Percentiles rank a stretch among this genome's conserved stretches.
phyloP scores from a whole-genome alignment of 176 grass and related monocot genomes.

The maize (Zea mays) region Zm-B73-REFERENCE-NAM-5.0 NC_050105.1:13499501-13500000 shows the following conservation, averaged over 20 bases:
- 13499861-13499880: conserved; percentile 76
- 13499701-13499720: conserved; percentile 68
- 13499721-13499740: conserved; percentile 82
- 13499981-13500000: conserved; percentile 76
- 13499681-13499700: conserved; percentile 77
- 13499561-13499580: conserved; percentile 56
- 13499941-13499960: conserved; percentile 73
- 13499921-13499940: conserved; percentile 70
- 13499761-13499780: conserved; percentile 39
- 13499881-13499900: conserved; percentile 67
- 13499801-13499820: no score
- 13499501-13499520: no score
- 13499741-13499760: conserved; percentile 68
- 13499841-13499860: conserved; percentile 71
- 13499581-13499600: conserved; percentile 71
- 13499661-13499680: conserved; percentile 53
- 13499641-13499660: conserved; percentile 35
- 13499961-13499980: conserved; percentile 73
- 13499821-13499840: not conserved
- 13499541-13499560: conserved; percentile 67
- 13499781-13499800: not conserved
- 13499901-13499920: conserved; percentile 75
- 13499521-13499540: conserved; percentile 54
- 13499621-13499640: conserved; percentile 70
- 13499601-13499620: conserved; percentile 82